Conservation (phyloP, 2,329 filamentous ascomycete species). For the Claviceps fusiformis region DNA sequence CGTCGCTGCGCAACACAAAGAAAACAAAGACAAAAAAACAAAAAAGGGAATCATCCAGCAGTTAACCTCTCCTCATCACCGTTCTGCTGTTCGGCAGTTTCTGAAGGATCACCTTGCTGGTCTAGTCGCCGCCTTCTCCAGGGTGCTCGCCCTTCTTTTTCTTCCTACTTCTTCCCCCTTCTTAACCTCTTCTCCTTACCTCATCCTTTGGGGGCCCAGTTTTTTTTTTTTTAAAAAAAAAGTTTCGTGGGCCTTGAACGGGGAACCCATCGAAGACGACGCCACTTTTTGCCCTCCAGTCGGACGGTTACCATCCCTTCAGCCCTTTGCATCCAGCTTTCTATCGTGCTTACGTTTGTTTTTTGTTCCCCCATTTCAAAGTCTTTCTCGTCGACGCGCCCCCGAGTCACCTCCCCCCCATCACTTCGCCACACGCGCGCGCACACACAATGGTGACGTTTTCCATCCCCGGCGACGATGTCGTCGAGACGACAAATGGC, state of each 20-base stretch:
- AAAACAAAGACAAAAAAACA: not conserved
- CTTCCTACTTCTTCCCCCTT: not conserved
- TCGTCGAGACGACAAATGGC: slow-evolving; percentile 17
- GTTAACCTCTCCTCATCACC: not conserved
- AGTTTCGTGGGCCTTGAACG: slow-evolving; percentile 1
- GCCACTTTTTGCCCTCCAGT: not conserved
- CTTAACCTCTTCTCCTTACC: not conserved
- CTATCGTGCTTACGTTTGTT: not conserved
- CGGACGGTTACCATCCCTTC: not conserved
- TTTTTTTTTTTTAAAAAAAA: not conserved
- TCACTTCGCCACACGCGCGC: not conserved
- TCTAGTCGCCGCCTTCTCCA: not conserved
- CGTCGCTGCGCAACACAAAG: not conserved
- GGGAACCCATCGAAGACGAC: not conserved
- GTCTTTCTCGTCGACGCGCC: not conserved
- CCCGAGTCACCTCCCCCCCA: not conserved
- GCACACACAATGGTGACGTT: slow-evolving; percentile 23
- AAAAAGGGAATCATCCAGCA: not conserved
- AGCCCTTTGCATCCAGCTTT: not conserved
- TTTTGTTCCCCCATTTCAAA: not conserved
- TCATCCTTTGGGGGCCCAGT: not conserved
- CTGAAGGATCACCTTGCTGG: not conserved
- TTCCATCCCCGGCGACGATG: slow-evolving; percentile 22
- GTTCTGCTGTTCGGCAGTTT: not conserved
- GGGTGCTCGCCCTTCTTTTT: not conserved